Evolutionary conservation across 768 basidiomycete species (phyloP), one percentile per base, ranked within the genome.

Genomic region (Tephrocybe sp.): DNA sequence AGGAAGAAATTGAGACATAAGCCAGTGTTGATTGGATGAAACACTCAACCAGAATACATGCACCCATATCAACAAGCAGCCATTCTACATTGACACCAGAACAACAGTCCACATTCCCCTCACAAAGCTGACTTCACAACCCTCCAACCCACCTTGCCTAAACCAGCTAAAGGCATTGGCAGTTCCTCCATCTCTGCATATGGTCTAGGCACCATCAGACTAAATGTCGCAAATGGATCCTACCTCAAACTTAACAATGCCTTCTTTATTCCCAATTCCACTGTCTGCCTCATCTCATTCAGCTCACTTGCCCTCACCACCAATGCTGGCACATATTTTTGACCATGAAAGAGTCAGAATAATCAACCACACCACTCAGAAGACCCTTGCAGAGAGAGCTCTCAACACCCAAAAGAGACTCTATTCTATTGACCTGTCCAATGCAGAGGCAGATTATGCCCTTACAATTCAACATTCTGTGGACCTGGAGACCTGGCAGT

Each of bases 71-170:
- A 15, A 26, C 3, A 23, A 38, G 2, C 43, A 25, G 15, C 61
- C 59, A 0, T 57, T 69, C 50, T 60, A 65, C 64, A 45, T 67
- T 12, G 58, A 69, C 41, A 59, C 64, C 0, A 65, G 69, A 0
- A 62, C 66, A 0, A 56, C 60, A 0, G 33, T 58, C 1, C 65
- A 43, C 32, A 56, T 69, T 63, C 64, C 2, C 63, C 56, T 2
- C 50, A 61, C 8, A 40, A 33, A 0, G 24, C 55, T 8, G 66
- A 71, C 50, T 70, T 71, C 58, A n/a, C 42, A 4, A 43, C 34
- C 0, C 59, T 70, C 4, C 28, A 5, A 1, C 54, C 66, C 8
- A 67, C 69, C 17, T 3, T 50, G 0, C 48, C 65, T 12, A 39
- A 59, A 2, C 28, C 47, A 1, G 56, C 70, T 3, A 60, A 60